These are phyloP conservation scores for Pseudocercospora ulei DNA, from an alignment of 2,329 filamentous ascomycete genomes.

Conservation along the genomic window DNA sequence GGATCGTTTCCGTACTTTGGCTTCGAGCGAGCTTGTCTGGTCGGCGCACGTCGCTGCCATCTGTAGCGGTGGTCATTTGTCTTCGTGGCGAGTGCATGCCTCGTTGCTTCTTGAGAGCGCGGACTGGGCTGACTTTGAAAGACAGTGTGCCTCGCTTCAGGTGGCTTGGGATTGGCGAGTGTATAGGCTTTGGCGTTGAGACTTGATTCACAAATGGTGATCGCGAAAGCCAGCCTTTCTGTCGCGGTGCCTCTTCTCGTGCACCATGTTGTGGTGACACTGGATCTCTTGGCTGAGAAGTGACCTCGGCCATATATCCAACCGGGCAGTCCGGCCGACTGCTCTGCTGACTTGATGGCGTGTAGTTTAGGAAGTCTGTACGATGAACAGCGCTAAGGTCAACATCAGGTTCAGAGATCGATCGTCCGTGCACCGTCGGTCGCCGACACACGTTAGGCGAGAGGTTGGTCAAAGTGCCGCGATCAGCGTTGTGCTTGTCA, in stretches of 20 bases:
- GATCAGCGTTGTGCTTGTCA: conserved; percentile 23
- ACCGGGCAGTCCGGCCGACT: conserved; percentile 10
- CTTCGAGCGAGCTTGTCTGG: conserved; percentile 24
- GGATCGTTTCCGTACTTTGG: conserved; percentile 39
- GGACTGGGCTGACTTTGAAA: conserved; percentile 30
- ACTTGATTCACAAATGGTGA: conserved; percentile 29
- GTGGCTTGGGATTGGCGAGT: conserved; percentile 28
- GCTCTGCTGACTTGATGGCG: conserved; percentile 24
- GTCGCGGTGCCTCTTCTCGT: conserved; percentile 15
- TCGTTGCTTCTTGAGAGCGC: conserved; percentile 29
- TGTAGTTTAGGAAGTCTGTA: conserved; percentile 31
- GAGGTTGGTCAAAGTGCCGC: conserved; percentile 28
- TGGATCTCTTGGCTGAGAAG: conserved; percentile 19
- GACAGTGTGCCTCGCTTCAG: conserved; percentile 32
- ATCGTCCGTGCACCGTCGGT: conserved; percentile 28
- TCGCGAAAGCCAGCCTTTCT: conserved; percentile 23
- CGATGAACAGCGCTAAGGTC: conserved; percentile 26
- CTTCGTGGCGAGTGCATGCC: conserved; percentile 31
- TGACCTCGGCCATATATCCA: conserved; percentile 22
- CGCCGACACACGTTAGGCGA: conserved; percentile 21
- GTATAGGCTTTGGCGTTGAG: conserved; percentile 23
- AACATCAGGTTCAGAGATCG: conserved; percentile 32
- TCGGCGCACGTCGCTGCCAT: conserved; percentile 12
- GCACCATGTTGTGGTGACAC: conserved; percentile 19
- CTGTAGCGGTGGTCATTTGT: conserved; percentile 23